phyloP scores from a whole-genome alignment of 2,329 filamentous ascomycete species.

The Curvularia eragrostidis region DNA sequence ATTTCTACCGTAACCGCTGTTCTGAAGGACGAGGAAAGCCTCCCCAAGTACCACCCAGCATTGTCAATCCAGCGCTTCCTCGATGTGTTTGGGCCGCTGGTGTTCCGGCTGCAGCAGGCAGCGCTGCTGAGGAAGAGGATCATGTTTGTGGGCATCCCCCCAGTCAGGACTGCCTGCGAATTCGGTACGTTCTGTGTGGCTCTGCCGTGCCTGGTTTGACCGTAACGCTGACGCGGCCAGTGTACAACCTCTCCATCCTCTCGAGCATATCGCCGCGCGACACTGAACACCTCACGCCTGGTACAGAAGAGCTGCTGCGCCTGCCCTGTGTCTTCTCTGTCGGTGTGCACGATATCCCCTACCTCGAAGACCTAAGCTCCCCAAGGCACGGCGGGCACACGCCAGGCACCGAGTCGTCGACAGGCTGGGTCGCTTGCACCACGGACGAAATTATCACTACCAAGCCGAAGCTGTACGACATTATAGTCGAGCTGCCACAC shows the following conservation, averaged over 20 bases:
- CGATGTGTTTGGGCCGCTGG: constrained; percentile 84
- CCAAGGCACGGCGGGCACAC: constrained; percentile 45
- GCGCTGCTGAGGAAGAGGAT: constrained; percentile 87
- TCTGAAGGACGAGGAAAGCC: constrained; percentile 66
- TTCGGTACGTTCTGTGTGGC: constrained; percentile 68
- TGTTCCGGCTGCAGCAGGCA: constrained; percentile 90
- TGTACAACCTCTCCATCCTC: constrained; percentile 92
- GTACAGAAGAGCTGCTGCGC: constrained; percentile 66
- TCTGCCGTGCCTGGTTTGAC: neutral
- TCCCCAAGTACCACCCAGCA: constrained; percentile 84
- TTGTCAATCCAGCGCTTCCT: constrained; percentile 79
- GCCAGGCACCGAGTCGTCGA: constrained; percentile 54
- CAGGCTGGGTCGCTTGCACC: constrained; percentile 90
- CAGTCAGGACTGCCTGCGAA: constrained; percentile 84
- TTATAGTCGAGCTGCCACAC: constrained; percentile 82
- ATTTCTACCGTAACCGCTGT: constrained; percentile 63
- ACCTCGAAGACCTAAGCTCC: constrained; percentile 67
- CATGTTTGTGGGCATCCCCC: constrained; percentile 82
- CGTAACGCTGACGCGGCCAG: constrained; percentile 54
- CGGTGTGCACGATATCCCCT: constrained; percentile 89
- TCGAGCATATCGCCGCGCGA: constrained; percentile 84
- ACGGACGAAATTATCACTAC: constrained; percentile 91
- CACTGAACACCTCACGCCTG: constrained; percentile 70
- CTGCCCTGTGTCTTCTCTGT: constrained; percentile 88
- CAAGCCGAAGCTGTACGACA: constrained; percentile 87